These are phyloP conservation scores for Zangia roseola DNA, from an alignment of 768 basidiomycete species.

Conservation along the genomic window DNA sequence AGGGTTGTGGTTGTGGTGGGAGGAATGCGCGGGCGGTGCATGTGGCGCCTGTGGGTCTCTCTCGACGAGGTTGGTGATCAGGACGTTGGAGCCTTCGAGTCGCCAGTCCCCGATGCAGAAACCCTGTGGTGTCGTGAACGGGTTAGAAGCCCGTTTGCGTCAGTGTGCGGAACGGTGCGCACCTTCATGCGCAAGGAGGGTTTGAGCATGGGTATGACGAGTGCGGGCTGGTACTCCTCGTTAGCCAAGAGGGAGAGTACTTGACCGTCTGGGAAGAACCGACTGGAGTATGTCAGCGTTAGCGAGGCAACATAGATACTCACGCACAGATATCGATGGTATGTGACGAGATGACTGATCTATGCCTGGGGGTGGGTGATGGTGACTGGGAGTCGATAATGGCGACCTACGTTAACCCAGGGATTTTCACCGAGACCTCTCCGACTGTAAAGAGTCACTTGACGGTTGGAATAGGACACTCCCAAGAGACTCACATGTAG, in stretches of 20 bases:
- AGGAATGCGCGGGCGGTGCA: constrained; percentile 3
- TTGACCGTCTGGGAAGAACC: constrained; percentile 84
- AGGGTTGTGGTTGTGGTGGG: constrained; percentile 3
- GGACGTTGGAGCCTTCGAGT: constrained; percentile 58
- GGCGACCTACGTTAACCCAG: constrained; percentile 76
- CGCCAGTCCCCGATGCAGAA: constrained; percentile 71
- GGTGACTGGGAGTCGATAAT: not conserved
- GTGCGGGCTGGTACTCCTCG: constrained; percentile 66
- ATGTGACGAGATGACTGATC: constrained; percentile 86
- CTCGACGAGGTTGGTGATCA: constrained; percentile 65
- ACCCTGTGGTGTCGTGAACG: constrained; percentile 46
- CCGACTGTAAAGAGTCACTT: constrained; percentile 11
- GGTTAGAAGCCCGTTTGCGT: not conserved
- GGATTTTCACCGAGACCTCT: constrained; percentile 80
- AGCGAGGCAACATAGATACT: not conserved
- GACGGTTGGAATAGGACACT: not conserved
- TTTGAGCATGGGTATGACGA: constrained; percentile 74
- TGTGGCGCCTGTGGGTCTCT: constrained; percentile 8
- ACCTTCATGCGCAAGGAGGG: constrained; percentile 81
- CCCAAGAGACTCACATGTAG: constrained; percentile 58
- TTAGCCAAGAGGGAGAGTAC: constrained; percentile 85
- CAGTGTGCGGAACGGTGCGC: not conserved
- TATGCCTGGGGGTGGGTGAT: constrained; percentile 28
- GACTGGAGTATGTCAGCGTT: constrained; percentile 41
- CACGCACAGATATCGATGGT: constrained; percentile 84